Evolutionary conservation across 441 rosid genomes (phyloP).

Genomic region (Jatropha podagrica): DNA sequence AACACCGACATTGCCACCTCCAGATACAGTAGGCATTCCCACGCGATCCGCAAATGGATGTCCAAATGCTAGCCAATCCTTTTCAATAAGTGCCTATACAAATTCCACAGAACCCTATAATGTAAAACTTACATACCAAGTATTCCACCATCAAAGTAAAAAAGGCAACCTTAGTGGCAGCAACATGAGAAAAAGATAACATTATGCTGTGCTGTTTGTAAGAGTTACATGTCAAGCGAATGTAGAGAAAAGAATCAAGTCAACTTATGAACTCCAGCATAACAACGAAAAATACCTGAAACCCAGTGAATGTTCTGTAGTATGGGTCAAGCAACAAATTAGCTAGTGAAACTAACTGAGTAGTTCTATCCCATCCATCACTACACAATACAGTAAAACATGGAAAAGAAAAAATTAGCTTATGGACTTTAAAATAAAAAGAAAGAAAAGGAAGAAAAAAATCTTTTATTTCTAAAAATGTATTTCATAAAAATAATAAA

Average conservation of each 20-base stretch:
- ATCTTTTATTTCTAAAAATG: neutral
- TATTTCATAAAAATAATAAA: neutral
- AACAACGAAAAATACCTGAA: slow-evolving; percentile 65
- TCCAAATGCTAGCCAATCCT: slow-evolving; percentile 99
- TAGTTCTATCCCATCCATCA: slow-evolving; percentile 99
- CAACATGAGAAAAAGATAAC: neutral
- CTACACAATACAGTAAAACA: slow-evolving; percentile 42
- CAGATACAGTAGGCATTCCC: slow-evolving; percentile 80
- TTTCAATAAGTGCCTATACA: slow-evolving; percentile 86
- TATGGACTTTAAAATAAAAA: neutral
- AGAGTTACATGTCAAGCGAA: slow-evolving; percentile 5
- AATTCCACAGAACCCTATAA: slow-evolving; percentile 9
- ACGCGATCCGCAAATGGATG: slow-evolving; percentile 97
- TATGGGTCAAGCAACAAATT: slow-evolving; percentile 94
- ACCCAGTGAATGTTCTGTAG: slow-evolving; percentile 90
- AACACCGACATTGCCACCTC: slow-evolving; percentile 42
- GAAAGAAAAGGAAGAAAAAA: neutral
- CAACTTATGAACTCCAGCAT: neutral
- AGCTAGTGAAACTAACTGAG: slow-evolving; percentile 95
- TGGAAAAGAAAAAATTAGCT: neutral
- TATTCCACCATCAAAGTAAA: neutral
- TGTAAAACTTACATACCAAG: neutral
- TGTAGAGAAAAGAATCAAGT: neutral
- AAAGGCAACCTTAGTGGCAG: neutral
- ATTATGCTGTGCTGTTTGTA: neutral